Base-by-base conservation (phyloP, 768 basidiomycete species). In the Mycena sanguinolenta region DNA sequence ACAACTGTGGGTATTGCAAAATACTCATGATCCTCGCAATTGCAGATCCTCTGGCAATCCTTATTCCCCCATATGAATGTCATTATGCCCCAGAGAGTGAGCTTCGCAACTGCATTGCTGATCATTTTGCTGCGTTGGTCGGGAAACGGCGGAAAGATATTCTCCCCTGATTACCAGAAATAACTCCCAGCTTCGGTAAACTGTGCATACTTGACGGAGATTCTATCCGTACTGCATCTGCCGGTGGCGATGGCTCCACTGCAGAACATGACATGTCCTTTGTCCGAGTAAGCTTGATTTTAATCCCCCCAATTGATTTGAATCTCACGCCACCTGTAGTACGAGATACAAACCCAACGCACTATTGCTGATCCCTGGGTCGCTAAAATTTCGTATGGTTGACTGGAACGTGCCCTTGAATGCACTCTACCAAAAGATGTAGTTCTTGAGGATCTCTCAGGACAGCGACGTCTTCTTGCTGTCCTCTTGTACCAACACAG, bases 121-220 rank as follows among this genome's bases (percentile, higher is more conserved):
- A 13, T 1, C 79, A 79, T 53, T 75, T 77, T 39, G 34, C 46
- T 0, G 16, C 57, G 7, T 58, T 76, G 4, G 36, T 74, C 12
- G 69, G 63, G 0, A 21, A 58, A 6, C 39, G 19, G 0, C 44
- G 7, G 3, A 58, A 27, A n/a, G 34, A 52, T 23, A 25, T 49
- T 10, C 32, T 53, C n/a, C 25, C 50, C 1, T 5, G 28, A 14
- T 10, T 67, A 14, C 65, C 65, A 17, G 28, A 52, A 1, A 32
- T 60, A 0, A 67, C 60, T 19, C 65, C 65, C 1, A 67, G 65
- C 21, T 59, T 59, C 42, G 65, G 65, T 0, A 67, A 67, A 36
- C 27, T 67, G 7, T 58, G 58, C 0, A 67, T 67, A 13, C 34
- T 32, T 2, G 50, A 60, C 14, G 65, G 65, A 2, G 65, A 59